phyloP scores from a whole-genome alignment of 345 rosid species.

The Pistacia vera region DNA sequence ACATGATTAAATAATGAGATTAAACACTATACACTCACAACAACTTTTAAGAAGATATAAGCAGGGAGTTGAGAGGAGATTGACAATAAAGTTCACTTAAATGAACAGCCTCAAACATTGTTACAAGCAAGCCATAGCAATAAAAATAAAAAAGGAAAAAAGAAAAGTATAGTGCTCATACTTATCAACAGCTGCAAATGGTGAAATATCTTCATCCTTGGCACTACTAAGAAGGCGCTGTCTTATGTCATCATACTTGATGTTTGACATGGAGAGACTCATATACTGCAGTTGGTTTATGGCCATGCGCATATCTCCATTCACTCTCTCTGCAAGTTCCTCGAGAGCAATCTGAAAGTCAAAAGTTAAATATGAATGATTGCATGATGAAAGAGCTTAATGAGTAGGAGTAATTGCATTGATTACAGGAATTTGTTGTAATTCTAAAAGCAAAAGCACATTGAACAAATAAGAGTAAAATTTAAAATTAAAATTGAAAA shows the following conservation, averaged over 20 bases:
- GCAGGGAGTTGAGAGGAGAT: background rate
- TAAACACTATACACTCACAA: background rate
- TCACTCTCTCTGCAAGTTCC: slow-evolving; percentile 93
- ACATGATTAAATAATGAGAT: background rate
- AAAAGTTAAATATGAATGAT: background rate
- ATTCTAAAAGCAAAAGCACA: background rate
- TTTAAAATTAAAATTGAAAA: background rate
- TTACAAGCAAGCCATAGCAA: background rate
- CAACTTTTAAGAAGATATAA: background rate
- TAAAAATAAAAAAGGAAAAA: background rate
- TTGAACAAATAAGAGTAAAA: background rate
- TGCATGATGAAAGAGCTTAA: background rate
- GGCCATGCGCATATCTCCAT: slow-evolving; percentile 98
- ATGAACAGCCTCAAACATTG: background rate
- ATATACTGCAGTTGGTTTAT: slow-evolving; percentile 90
- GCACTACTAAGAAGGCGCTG: slow-evolving; percentile 81
- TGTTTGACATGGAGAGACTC: slow-evolving; percentile 85
- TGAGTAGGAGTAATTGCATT: background rate
- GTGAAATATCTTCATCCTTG: slow-evolving; percentile 98
- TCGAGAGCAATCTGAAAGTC: slow-evolving; percentile 77
- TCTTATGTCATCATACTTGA: slow-evolving; percentile 88
- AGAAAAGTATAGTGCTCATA: slow-evolving; percentile 32
- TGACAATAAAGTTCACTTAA: background rate
- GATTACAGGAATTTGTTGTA: background rate
- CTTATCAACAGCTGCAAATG: slow-evolving; percentile 98